Conservation (phyloP, 169 alveolate species). For the Babesia divergens region DNA sequence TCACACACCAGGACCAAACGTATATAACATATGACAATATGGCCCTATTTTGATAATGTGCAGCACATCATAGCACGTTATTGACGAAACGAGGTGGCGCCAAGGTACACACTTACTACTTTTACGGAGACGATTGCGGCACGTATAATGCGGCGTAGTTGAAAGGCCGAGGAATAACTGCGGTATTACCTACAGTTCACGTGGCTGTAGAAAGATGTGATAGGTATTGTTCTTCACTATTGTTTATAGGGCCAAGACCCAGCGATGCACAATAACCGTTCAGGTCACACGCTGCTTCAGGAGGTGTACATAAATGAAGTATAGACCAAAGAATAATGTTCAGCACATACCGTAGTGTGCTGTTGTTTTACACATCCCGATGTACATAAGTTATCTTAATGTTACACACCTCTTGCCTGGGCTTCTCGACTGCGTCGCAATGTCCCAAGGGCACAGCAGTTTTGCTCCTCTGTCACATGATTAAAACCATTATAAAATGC, state of each 20-base stretch:
- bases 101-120: slow-evolving; percentile 23
- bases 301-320: background rate
- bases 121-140: background rate
- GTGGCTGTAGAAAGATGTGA: background rate
- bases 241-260: slow-evolving; percentile 35
- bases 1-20: too few species aligned
- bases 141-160: slow-evolving; percentile 17
- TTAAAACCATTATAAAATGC: too few species aligned
- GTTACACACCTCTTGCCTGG: too few species aligned
- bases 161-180: slow-evolving; percentile 4
- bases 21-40: too few species aligned
- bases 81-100: slow-evolving; percentile 3
- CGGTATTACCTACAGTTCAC: background rate
- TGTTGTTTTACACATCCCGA: background rate
- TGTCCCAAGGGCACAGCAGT: too few species aligned
- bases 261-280: slow-evolving; percentile 43
- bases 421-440: too few species aligned
- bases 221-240: background rate
- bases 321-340: too few species aligned
- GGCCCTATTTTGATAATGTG: too few species aligned
- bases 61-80: too few species aligned
- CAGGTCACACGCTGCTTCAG: slow-evolving; percentile 43
- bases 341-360: slow-evolving; percentile 1
- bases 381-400: too few species aligned
- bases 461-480: too few species aligned